Evolutionary conservation across 768 basidiomycete species (phyloP), one percentile per base, ranked within the genome.

Genomic region (Tremella fuciformis): DNA sequence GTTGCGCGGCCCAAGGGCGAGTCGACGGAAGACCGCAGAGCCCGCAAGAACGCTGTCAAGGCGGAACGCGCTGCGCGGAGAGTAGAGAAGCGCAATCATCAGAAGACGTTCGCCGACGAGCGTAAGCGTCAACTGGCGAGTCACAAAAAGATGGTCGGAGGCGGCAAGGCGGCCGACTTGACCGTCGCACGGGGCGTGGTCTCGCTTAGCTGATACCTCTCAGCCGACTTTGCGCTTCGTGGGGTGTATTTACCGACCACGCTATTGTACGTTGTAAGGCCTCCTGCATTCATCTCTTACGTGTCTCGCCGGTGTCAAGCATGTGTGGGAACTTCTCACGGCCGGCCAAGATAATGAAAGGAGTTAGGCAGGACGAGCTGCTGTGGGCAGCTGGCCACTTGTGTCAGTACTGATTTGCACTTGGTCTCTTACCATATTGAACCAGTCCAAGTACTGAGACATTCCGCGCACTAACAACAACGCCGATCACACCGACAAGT

Each of bases 1-100:
- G 74, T 89, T 56, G 79, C 83, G 9, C 83, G 96, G 34, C 80
- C 86, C 0, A 86, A 86, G 55, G 81, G 85, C 60, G 96, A 99
- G 77, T 82, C 85, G 0, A 65, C 69, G 53, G 79, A 79, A 51
- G 80, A 81, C 46, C 77, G 79, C 67, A 78, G 77, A 60, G 78
- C 78, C 8, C 70, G 81, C 18, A 82, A 81, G 64, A 66, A 68
- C 8, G 76, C 75, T 8, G 78, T 80, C 59, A 82, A 82, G 64
- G 75, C 75, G 29, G 80, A 82, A 62, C 67, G 79, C 49, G 66
- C 73, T 34, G 61, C 75, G 21, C 71, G 81, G 3, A 73, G 81
- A 11, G 64, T 55, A 4, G 80, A 81, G 71, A 82, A 82, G 70
- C 81, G 80, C 66, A 52, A 70, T 0, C 77, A 75, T 25, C 79